phyloP scores from a whole-genome alignment of 345 rosid genomes.

The Rhodamnia rubescens region DNA sequence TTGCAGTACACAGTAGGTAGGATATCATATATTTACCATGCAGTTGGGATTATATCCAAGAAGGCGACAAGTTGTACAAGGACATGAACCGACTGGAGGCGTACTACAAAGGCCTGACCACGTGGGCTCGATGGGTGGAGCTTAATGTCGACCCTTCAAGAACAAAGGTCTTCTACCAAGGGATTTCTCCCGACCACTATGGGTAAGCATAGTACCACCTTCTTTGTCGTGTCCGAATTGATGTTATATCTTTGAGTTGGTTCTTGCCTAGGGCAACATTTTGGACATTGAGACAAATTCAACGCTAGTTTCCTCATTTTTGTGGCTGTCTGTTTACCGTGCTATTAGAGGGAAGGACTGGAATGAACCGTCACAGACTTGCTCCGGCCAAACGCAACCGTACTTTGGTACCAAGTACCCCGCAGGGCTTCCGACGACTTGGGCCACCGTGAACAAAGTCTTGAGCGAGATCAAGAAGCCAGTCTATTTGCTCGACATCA shows the following conservation, averaged over 20 bases:
- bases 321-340: not conserved
- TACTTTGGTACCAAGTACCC: conserved; percentile 55
- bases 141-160: conserved; percentile 40
- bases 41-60: conserved; percentile 77
- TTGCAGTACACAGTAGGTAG: not conserved
- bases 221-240: not conserved
- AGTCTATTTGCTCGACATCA: conserved; percentile 59
- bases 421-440: conserved; percentile 55
- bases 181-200: conserved; percentile 66
- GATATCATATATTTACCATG: not conserved
- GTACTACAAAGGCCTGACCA: conserved; percentile 66
- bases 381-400: conserved; percentile 52
- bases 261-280: not conserved
- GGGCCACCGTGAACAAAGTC: conserved; percentile 64
- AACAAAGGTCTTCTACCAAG: conserved; percentile 80
- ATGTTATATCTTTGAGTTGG: not conserved
- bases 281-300: not conserved
- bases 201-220: conserved; percentile 35
- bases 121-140: conserved; percentile 90
- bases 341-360: conserved; percentile 69
- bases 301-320: not conserved
- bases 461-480: conserved; percentile 64
- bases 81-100: conserved; percentile 81
- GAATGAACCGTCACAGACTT: conserved; percentile 49
- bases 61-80: conserved; percentile 39